Evolutionary conservation across 768 basidiomycete species (phyloP).

Genomic region (Xerocomellus amylosporus): DNA sequence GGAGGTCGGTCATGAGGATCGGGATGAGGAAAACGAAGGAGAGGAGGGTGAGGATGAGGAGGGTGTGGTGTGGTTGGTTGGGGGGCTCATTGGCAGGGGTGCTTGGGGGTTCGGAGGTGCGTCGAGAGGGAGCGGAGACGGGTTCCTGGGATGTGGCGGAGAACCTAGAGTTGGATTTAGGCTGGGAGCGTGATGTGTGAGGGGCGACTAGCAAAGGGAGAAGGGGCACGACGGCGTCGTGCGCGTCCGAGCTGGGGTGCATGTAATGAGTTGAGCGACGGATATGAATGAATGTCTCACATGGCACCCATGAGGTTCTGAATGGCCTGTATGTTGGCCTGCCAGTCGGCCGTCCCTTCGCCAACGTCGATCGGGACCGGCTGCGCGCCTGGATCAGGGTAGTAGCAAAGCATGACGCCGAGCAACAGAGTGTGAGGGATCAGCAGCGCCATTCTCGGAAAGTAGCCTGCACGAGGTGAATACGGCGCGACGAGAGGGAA

Average conservation of each 20-base stretch:
- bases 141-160: constrained; percentile 20
- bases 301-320: constrained; percentile 88
- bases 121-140: constrained; percentile 2
- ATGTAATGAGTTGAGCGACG: neutral
- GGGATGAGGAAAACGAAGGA: constrained; percentile 43
- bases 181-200: constrained; percentile 51
- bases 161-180: constrained; percentile 42
- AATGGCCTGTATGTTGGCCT: constrained; percentile 83
- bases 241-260: constrained; percentile 52
- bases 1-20: constrained; percentile 36
- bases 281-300: constrained; percentile 40
- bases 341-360: constrained; percentile 77
- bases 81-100: neutral
- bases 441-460: constrained; percentile 67
- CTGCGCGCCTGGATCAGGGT: constrained; percentile 43
- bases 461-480: constrained; percentile 54
- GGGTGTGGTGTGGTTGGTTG: constrained; percentile 31
- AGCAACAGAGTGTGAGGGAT: constrained; percentile 65
- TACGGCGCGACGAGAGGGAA: neutral
- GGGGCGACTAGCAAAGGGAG: constrained; percentile 41
- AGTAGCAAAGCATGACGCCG: constrained; percentile 61
- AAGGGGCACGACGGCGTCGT: constrained; percentile 53
- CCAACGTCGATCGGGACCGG: constrained; percentile 38
- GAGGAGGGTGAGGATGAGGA: constrained; percentile 38
- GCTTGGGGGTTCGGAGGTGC: neutral